A percentile compares a stretch with the other conserved stretches of the same genome.
Conservation (phyloP, 331 rosid species). For the Malus hybrid region DNA sequence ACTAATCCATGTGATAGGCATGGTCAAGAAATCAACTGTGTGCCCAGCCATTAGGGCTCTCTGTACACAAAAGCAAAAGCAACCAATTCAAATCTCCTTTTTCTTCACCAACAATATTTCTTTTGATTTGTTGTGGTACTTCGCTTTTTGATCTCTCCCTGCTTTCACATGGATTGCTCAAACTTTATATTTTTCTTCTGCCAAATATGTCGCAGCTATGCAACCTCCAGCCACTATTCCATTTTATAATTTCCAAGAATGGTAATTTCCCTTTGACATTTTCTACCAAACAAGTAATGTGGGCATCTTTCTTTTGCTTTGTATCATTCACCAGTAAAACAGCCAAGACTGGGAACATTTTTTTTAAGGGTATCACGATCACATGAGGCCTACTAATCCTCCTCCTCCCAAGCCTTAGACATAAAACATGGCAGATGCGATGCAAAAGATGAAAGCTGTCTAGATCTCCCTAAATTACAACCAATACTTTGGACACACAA, state of each 20-base stretch:
- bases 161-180: slow-evolving; percentile 21
- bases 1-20: slow-evolving; percentile 11
- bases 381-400: slow-evolving; percentile 3
- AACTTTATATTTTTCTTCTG: slow-evolving; percentile 2
- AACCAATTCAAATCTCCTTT: slow-evolving; percentile 17
- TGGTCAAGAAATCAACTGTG: neutral
- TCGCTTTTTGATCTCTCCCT: neutral
- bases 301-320: neutral
- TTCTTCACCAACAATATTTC: neutral
- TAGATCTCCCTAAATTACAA: neutral
- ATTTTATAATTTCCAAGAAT: neutral
- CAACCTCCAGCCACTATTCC: neutral
- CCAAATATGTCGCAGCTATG: slow-evolving; percentile 17
- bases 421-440: neutral
- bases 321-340: neutral
- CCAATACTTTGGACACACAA: neutral
- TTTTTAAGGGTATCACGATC: slow-evolving; percentile 1
- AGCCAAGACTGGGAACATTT: neutral
- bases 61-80: slow-evolving; percentile 26
- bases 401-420: neutral
- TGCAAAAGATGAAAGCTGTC: neutral
- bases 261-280: neutral
- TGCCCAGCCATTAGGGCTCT: slow-evolving; percentile 11
- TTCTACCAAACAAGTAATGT: neutral
- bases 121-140: slow-evolving; percentile 7